Evolutionary conservation across 352 stramenopile genomes (phyloP), one percentile per base, ranked within the genome.

Genomic region (Phytophthora lateralis): DNA sequence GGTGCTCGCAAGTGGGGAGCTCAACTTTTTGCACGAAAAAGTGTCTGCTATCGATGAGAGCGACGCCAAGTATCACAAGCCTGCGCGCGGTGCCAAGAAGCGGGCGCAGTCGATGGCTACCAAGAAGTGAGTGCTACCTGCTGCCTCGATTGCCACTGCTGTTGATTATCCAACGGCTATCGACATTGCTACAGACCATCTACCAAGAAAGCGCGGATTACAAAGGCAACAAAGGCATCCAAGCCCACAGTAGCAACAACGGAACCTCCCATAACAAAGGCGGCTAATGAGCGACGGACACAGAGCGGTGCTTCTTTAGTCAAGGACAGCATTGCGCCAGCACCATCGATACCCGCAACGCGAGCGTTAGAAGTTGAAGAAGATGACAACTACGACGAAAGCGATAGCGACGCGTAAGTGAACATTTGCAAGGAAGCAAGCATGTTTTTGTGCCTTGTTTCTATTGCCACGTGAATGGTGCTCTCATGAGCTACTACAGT

Each of bases 341-440:
- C 37, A 47, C 14, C 32, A 37, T 35, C 21, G n/a, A 51, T 38
- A 43, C 17, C 37, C 3, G 58, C 46, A 55, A 24, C n/a, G 12
- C 37, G 51, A 11, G 41, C 46, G 29, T 38, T 81, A 41, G 41
- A 66, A 12, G 81, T 92, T 44, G 71, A 85, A 24, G 80, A 92
- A 44, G 83, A 92, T 52, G 80, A 89, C 24, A 58, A 90, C 56
- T 91, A 92, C 46, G 83, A 93, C 42, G 81, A 85, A 48, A 93
- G 83, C 50, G 83, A 90, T 15, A 89, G 80, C 50, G 82, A 91
- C 8, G 37, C 49, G 10, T 63, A 24, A 69, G 24, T 8, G 20
- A 15, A 18, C 17, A 41, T 15, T 30, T 21, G 41, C 9, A 43
- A 34, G 46, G 15, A 41, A 30, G 32, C 32, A 64, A n/a, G 38